phyloP scores from a whole-genome alignment of 2,329 filamentous ascomycete genomes.

The Calonectria naviculata region DNA sequence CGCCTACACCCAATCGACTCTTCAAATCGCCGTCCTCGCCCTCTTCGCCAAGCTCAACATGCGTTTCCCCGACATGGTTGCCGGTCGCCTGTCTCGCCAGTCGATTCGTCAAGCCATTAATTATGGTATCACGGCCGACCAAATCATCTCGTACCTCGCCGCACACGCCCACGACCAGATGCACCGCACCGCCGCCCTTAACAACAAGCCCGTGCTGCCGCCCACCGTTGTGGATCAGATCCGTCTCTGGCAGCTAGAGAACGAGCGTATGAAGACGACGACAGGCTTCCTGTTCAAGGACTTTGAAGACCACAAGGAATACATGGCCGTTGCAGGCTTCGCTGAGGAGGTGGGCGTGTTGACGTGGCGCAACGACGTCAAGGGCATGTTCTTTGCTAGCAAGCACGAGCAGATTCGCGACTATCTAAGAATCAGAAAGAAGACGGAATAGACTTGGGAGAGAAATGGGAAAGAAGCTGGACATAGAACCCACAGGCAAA shows the following conservation, averaged over 20 bases:
- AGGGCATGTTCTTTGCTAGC: conserved; percentile 90
- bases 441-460: conserved; percentile 48
- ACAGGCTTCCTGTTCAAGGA: conserved; percentile 91
- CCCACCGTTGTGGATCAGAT: conserved; percentile 99
- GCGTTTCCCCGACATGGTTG: conserved; percentile 94
- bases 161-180: conserved; percentile 97
- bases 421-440: conserved; percentile 77
- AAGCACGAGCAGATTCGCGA: conserved; percentile 89
- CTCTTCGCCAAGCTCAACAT: conserved; percentile 90
- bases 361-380: conserved; percentile 84
- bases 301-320: conserved; percentile 79
- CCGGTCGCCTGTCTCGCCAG: conserved; percentile 88
- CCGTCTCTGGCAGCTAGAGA: conserved; percentile 95
- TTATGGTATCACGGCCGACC: conserved; percentile 92
- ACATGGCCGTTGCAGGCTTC: conserved; percentile 77
- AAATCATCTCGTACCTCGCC: conserved; percentile 93
- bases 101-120: conserved; percentile 89
- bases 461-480: neutral
- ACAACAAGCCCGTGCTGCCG: conserved; percentile 80
- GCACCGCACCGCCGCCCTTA: conserved; percentile 70
- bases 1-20: conserved; percentile 92
- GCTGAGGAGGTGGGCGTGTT: conserved; percentile 92
- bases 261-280: conserved; percentile 89
- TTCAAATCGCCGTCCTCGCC: conserved; percentile 93
- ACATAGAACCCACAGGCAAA: neutral